Evolutionary conservation across 306 rosid species (phyloP).

Genomic region (Leucaena leucocephala): DNA sequence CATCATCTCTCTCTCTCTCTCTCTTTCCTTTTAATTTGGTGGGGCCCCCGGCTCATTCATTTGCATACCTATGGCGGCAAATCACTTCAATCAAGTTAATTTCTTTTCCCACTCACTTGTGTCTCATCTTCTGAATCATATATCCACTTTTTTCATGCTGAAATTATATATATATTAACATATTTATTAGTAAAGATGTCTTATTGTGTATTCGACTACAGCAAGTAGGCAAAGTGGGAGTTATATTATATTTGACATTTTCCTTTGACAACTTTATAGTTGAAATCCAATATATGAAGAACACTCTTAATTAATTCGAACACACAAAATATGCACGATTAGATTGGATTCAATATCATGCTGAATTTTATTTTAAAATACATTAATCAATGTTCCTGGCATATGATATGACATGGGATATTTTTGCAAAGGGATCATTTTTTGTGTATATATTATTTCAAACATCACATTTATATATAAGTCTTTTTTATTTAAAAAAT

Average conservation of each 20-base stretch:
- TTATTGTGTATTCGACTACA: background rate
- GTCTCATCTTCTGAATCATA: background rate
- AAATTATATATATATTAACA: background rate
- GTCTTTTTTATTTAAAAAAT: background rate
- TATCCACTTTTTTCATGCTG: background rate
- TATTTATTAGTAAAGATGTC: background rate
- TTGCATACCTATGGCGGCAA: background rate
- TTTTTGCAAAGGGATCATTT: too few species aligned
- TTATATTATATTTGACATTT: background rate
- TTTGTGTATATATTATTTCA: too few species aligned
- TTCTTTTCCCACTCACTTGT: background rate
- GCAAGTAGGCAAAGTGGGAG: background rate
- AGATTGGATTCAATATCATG: too few species aligned
- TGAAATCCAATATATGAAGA: background rate
- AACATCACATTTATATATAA: too few species aligned
- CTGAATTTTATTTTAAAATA: too few species aligned
- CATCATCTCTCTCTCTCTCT: background rate
- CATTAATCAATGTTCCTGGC: too few species aligned
- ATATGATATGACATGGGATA: too few species aligned
- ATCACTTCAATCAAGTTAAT: background rate
- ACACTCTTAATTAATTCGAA: background rate
- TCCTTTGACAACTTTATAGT: background rate
- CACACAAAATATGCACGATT: too few species aligned
- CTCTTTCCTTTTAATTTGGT: background rate
- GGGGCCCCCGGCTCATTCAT: background rate